Conservation (phyloP, 2,329 filamentous ascomycete genomes). For the Samsoniella hepiali region DNA sequence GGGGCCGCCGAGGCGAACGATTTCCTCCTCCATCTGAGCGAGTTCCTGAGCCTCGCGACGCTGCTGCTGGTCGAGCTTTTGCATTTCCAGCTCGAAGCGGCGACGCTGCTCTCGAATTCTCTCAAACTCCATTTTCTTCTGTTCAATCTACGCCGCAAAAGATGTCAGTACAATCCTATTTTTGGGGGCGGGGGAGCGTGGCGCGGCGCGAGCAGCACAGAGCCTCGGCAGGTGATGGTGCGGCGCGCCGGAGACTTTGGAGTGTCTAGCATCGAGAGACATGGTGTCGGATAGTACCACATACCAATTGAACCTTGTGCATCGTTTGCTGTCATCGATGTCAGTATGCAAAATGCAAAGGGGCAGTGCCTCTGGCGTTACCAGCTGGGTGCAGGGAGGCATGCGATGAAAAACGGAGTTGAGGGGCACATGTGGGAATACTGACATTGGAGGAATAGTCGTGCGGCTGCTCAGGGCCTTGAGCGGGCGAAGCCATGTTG, state of each 20-base stretch:
- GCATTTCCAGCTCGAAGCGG: constrained; percentile 89
- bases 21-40: constrained; percentile 77
- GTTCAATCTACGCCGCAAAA: constrained; percentile 66
- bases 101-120: constrained; percentile 83
- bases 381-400: background rate
- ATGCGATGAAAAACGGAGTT: background rate
- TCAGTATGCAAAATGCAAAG: background rate
- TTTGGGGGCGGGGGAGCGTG: background rate
- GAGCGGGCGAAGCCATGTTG: constrained; percentile 54
- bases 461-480: constrained; percentile 44
- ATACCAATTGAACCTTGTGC: constrained; percentile 75
- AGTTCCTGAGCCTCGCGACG: constrained; percentile 80
- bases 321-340: constrained; percentile 46
- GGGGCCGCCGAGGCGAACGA: constrained; percentile 64
- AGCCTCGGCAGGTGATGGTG: constrained; percentile 1
- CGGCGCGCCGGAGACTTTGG: constrained; percentile 4
- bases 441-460: constrained; percentile 45
- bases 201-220: background rate
- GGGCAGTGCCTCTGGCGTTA: background rate
- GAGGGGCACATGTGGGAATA: background rate
- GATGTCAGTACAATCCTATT: constrained; percentile 34
- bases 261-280: background rate
- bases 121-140: constrained; percentile 91
- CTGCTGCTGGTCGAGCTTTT: constrained; percentile 81
- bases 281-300: constrained; percentile 31